Evolutionary conservation across 805 yeast species (phyloP), one percentile per base, ranked within the genome.

Genomic region (Pichia heedii): DNA sequence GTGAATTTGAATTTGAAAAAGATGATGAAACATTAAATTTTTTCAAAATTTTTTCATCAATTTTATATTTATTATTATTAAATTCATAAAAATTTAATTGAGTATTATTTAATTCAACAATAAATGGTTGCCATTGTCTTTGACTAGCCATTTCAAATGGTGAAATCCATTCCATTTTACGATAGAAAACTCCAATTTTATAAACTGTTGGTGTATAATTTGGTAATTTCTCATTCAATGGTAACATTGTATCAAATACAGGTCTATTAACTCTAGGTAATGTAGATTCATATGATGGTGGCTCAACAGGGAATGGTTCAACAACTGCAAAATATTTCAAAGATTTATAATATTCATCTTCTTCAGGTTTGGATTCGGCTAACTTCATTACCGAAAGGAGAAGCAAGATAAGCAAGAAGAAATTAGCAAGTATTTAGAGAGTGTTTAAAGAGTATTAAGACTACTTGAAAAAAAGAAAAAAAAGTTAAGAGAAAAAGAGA

Each of bases 101-200:
- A 2, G 97, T 89, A 18, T 90, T 84, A 67, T 89, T 87, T 40
- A 89, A 66, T 55, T 84, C 94, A 60, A 86, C 68, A 20, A 83
- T 67, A 36, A 73, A 72, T 36, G 72, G 67, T 51, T 70, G 73
- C 97, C 97, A 89, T 11, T 76, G 71, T 48, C 95, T 68, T 9
- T 68, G 59, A 2, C 77, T 69, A 0, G 94, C 71, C 3, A 77
- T 67, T 51, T 82, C 88, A 56, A 80, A 83, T 0, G 96, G 96
- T 4, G 85, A 72, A 2, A 76, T 48, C 81, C 88, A 78, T 60
- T 88, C 96, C 38, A 72, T 54, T 56, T 88, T 89, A 53, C 88
- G 68, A 7, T 73, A 58, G 1, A 81, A 70, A 1, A 74, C 54
- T 0, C 85, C 80, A 3, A 77, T 55, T 42, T 77, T 73, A 51